A percentile compares a stretch with the other conserved stretches of the same genome.
Evolutionary conservation across 2,329 filamentous ascomycete species (phyloP).

Genomic region (Stachybotrys elegans): DNA sequence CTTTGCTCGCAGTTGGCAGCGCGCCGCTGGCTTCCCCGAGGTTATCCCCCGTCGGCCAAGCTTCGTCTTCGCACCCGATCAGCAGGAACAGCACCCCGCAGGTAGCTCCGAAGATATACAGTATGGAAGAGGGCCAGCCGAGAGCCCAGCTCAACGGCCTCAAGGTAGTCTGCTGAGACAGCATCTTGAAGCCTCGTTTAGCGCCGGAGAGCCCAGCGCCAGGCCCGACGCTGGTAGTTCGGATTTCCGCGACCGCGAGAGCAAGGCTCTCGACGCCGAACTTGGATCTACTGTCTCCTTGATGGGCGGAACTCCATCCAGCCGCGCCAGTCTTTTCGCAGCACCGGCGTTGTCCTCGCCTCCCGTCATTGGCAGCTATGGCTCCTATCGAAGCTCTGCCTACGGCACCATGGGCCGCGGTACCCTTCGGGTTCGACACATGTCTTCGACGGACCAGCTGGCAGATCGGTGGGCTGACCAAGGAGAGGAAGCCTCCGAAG

Average conservation of each 20-base stretch:
- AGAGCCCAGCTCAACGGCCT: constrained; percentile 23
- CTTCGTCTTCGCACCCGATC: constrained; percentile 61
- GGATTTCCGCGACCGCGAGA: constrained; percentile 41
- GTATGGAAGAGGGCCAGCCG: constrained; percentile 36
- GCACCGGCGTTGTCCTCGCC: constrained; percentile 59
- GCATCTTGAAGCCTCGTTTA: constrained; percentile 31
- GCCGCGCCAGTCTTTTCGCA: constrained; percentile 45
- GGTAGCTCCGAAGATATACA: constrained; percentile 26
- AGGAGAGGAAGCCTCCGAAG: constrained; percentile 15
- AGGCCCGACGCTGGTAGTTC: constrained; percentile 11
- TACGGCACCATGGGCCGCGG: constrained; percentile 47
- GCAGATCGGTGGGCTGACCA: not conserved
- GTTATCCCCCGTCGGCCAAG: constrained; percentile 75
- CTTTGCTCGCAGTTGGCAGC: constrained; percentile 88
- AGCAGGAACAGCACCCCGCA: constrained; percentile 22
- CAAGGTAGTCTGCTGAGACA: constrained; percentile 45
- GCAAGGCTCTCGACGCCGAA: constrained; percentile 41
- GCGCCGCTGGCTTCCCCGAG: constrained; percentile 82
- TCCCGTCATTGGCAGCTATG: constrained; percentile 68
- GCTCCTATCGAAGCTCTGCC: constrained; percentile 40
- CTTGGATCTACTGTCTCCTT: constrained; percentile 23
- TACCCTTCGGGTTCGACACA: constrained; percentile 26
- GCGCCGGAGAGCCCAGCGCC: constrained; percentile 16
- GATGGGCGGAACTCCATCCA: constrained; percentile 21
- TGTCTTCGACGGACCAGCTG: constrained; percentile 36